Base-by-base conservation (phyloP, 139 green algal species). In the Micractinium sp. region DNA sequence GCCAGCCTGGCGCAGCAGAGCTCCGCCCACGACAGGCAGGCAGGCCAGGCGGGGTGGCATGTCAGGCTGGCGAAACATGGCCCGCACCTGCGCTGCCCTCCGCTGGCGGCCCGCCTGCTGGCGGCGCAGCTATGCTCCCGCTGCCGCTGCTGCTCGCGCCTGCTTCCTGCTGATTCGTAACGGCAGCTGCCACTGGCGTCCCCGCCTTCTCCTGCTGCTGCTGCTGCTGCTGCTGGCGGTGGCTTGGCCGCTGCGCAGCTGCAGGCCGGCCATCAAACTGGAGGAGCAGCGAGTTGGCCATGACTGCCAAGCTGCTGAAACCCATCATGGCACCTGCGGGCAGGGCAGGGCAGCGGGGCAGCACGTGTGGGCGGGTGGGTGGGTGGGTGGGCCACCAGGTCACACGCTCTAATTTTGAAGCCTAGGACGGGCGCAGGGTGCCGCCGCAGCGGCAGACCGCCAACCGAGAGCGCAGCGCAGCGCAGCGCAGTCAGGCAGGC, bases 261-360 rank as follows among this genome's bases (percentile, higher is more conserved):
- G 61, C 41, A 56, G 35, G 85, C 61, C 86, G 61, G 16, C 86
- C 85, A 73, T 93, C 89, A 31, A 89, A 81, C 81, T 95, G 96
- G n/a, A 98, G 93, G 77, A 95, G 86, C 69, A 98, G 91, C 4
- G 96, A 98, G 93, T 98, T 98, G 73, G 79, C 92, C 90, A 98
- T 97, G 1, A 98, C 96, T 19, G 93, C 93, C 35, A 98, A 86
- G 0, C 93, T 96, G 87, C 93, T 97, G 9, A 95, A 5, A 1
- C 96, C 96, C 96, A 98, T 98, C 22, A 98, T 83, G 0, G 96
- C 96, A 27, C 95, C 96, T 94, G 91, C 89, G 79, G 47, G 47
- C 47, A 56, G 47, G 47, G 47, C 47, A 56, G 47, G 47, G 47
- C 47, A 56, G 47, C 47, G 47, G 47, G 47, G 9, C 47, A n/a